Conservation (phyloP, 2,329 filamentous ascomycete genomes). For the Ceratocystiopsis sp. region DNA sequence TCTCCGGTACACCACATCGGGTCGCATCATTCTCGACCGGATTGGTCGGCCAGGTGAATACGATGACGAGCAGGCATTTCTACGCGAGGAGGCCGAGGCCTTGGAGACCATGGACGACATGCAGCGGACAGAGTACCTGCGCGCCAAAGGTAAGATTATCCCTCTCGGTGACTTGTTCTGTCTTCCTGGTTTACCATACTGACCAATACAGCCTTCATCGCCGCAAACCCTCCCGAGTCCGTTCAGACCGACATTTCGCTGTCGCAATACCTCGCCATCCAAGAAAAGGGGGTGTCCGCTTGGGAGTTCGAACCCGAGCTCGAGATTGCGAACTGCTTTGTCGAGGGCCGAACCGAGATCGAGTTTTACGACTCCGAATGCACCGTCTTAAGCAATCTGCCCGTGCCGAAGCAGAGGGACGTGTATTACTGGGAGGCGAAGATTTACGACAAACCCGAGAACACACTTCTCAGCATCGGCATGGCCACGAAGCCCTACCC, state of each 20-base stretch:
- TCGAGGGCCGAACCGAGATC: constrained; percentile 89
- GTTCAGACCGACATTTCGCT: constrained; percentile 92
- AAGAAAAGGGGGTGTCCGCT: constrained; percentile 97
- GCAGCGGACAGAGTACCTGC: constrained; percentile 72
- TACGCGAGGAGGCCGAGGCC: constrained; percentile 85
- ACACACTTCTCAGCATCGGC: constrained; percentile 72
- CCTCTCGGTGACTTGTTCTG: no score
- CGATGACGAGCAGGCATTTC: constrained; percentile 92
- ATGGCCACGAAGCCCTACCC: constrained; percentile 96
- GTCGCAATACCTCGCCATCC: constrained; percentile 93
- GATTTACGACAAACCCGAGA: constrained; percentile 92
- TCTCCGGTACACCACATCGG: constrained; percentile 75
- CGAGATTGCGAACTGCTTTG: constrained; percentile 97
- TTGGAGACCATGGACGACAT: constrained; percentile 92
- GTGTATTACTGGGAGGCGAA: constrained; percentile 99
- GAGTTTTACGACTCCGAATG: constrained; percentile 98
- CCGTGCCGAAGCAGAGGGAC: constrained; percentile 96
- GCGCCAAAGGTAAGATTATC: constrained; percentile 63
- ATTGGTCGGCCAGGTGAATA: constrained; percentile 89
- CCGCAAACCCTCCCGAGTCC: constrained; percentile 88
- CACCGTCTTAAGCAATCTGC: constrained; percentile 90
- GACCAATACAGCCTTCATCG: constrained; percentile 56
- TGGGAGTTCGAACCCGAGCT: constrained; percentile 99
- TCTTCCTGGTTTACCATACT: not conserved
- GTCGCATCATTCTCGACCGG: constrained; percentile 82